Evolutionary conservation across 2,329 filamentous ascomycete species (phyloP).

Genomic region (Penicillium corylophilum): DNA sequence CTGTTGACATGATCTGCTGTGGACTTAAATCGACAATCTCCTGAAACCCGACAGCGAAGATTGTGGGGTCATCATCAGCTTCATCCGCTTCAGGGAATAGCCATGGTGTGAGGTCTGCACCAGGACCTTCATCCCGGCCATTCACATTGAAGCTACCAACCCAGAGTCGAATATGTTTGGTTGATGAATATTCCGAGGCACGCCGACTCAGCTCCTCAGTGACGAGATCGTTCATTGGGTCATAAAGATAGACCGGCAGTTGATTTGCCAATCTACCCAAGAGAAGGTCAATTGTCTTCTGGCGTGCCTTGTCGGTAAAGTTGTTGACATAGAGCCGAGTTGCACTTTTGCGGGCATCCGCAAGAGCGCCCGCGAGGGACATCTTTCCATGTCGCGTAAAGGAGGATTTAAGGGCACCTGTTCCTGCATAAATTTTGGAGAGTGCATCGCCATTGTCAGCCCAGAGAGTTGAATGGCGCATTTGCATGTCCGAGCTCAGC

Average conservation of each 20-base stretch:
- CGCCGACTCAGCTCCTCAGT: constrained; percentile 69
- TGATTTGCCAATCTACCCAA: constrained; percentile 84
- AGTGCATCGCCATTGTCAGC: constrained; percentile 94
- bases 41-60: constrained; percentile 90
- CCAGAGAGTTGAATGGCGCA: constrained; percentile 89
- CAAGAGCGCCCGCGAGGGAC: constrained; percentile 87
- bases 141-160: constrained; percentile 95
- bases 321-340: constrained; percentile 97
- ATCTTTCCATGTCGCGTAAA: constrained; percentile 95
- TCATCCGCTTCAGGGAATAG: constrained; percentile 63
- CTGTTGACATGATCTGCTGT: constrained; percentile 98
- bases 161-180: constrained; percentile 72
- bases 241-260: constrained; percentile 77
- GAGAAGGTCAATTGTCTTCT: constrained; percentile 92
- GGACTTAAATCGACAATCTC: constrained; percentile 98
- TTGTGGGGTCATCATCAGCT: constrained; percentile 68
- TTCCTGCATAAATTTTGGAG: constrained; percentile 94
- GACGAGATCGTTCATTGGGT: constrained; percentile 92
- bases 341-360: constrained; percentile 93
- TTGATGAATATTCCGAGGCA: constrained; percentile 70
- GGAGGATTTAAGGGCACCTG: constrained; percentile 90
- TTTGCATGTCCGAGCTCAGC: constrained; percentile 80
- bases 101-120: constrained; percentile 81
- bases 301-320: constrained; percentile 87
- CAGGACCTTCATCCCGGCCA: constrained; percentile 74